Conservation (phyloP, 1,284 basidiomycete species). For the Cryptococcus sp. region DNA sequence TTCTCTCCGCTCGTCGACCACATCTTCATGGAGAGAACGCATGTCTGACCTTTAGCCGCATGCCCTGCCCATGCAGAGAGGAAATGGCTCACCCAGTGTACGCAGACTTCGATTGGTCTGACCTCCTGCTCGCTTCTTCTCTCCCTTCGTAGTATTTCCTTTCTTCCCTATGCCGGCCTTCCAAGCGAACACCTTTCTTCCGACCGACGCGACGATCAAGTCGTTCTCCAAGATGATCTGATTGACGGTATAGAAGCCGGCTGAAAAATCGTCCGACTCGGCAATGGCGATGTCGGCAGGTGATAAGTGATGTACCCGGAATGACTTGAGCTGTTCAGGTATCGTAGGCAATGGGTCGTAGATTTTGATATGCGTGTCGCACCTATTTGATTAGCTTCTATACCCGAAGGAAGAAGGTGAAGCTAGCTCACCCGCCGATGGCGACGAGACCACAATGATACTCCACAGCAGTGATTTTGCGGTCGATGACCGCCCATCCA, state of each 20-base stretch:
- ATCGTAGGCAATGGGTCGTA: conserved; percentile 36
- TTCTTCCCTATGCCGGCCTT: conserved; percentile 39
- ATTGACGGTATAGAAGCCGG: conserved; percentile 36
- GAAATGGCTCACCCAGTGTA: conserved; percentile 5
- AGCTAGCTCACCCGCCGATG: conserved; percentile 34
- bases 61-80: too few relatives aligned
- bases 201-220: conserved; percentile 40
- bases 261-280: conserved; percentile 23
- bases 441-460: conserved; percentile 36
- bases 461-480: conserved; percentile 38
- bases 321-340: conserved; percentile 30
- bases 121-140: conserved; percentile 3
- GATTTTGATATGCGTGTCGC: conserved; percentile 36
- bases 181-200: conserved; percentile 41
- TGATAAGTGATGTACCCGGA: conserved; percentile 30
- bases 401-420: too few relatives aligned
- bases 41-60: conserved; percentile 5
- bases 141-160: conserved; percentile 29
- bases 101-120: not conserved
- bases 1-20: not conserved
- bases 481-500: conserved; percentile 29
- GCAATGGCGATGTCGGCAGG: conserved; percentile 31
- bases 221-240: conserved; percentile 42
- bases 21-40: conserved; percentile 5
- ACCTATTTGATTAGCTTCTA: conserved; percentile 12